A percentile compares a stretch with the other conserved stretches of the same genome.
These are phyloP conservation scores for Salvia rosmarinus DNA, from an alignment of 257 asterid genomes.

Conservation along the genomic window DNA sequence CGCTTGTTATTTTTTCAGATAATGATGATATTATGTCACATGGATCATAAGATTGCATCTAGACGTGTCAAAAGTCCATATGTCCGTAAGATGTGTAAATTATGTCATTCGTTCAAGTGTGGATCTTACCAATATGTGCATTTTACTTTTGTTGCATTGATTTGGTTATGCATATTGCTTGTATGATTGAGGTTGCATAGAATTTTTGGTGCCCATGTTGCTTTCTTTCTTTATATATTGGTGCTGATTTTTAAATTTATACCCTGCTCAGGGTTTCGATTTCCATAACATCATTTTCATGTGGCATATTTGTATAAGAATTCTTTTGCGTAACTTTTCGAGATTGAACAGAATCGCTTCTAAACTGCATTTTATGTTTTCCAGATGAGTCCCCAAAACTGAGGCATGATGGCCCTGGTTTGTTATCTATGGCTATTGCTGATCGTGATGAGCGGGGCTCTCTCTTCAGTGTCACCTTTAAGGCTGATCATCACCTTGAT, in stretches of 20 bases:
- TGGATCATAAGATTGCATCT: background rate
- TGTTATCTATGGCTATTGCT: slow-evolving; percentile 88
- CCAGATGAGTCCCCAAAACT: slow-evolving; percentile 83
- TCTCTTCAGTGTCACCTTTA: slow-evolving; percentile 72
- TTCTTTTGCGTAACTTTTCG: background rate
- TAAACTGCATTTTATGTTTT: slow-evolving; percentile 33
- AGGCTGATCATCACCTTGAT: slow-evolving; percentile 94
- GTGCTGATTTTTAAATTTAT: background rate
- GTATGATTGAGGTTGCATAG: background rate
- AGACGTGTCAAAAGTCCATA: background rate
- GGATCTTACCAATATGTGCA: background rate
- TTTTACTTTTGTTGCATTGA: background rate
- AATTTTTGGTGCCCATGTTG: slow-evolving; percentile 3
- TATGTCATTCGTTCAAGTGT: background rate
- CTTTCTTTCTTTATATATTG: background rate
- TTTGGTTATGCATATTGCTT: slow-evolving; percentile 5
- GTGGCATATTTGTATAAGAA: background rate
- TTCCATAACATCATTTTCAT: slow-evolving; percentile 1
- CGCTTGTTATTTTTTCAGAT: background rate
- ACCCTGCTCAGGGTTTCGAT: background rate
- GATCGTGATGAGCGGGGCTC: slow-evolving; percentile 94
- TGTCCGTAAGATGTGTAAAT: background rate
- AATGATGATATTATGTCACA: background rate
- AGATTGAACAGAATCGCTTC: slow-evolving; percentile 21
- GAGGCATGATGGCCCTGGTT: slow-evolving; percentile 86